These are phyloP conservation scores for Ruellia speciosa DNA, from an alignment of 305 asterid species.

Conservation along the genomic window DNA sequence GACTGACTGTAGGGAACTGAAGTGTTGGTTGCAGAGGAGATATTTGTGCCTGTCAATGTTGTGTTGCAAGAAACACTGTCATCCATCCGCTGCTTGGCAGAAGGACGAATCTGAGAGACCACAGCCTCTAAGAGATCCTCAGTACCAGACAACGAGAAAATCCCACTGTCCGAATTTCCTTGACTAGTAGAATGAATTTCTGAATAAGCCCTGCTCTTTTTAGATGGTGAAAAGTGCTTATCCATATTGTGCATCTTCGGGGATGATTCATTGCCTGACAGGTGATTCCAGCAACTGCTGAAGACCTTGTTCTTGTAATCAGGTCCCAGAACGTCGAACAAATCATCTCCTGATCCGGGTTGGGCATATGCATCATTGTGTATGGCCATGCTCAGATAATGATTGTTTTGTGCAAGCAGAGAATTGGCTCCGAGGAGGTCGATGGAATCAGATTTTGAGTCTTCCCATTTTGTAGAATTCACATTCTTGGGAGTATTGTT, in stretches of 20 bases:
- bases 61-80: constrained; percentile 53
- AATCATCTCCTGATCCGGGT: constrained; percentile 54
- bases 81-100: constrained; percentile 35
- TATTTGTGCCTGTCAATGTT: constrained; percentile 40
- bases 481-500: constrained; percentile 12
- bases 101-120: constrained; percentile 37
- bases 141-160: constrained; percentile 30
- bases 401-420: not conserved
- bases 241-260: constrained; percentile 26
- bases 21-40: constrained; percentile 41
- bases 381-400: not conserved
- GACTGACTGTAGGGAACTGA: constrained; percentile 40
- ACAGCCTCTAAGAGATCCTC: constrained; percentile 75
- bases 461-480: constrained; percentile 6
- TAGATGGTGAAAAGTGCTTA: constrained; percentile 24
- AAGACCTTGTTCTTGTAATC: constrained; percentile 62
- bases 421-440: constrained; percentile 24
- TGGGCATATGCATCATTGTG: constrained; percentile 20
- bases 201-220: constrained; percentile 18
- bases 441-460: constrained; percentile 23
- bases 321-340: constrained; percentile 77
- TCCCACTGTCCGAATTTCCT: constrained; percentile 43
- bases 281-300: constrained; percentile 36
- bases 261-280: constrained; percentile 26
- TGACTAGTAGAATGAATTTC: constrained; percentile 34